Conservation (phyloP, 179 eudicot species). For the Camellia oleifera region DNA sequence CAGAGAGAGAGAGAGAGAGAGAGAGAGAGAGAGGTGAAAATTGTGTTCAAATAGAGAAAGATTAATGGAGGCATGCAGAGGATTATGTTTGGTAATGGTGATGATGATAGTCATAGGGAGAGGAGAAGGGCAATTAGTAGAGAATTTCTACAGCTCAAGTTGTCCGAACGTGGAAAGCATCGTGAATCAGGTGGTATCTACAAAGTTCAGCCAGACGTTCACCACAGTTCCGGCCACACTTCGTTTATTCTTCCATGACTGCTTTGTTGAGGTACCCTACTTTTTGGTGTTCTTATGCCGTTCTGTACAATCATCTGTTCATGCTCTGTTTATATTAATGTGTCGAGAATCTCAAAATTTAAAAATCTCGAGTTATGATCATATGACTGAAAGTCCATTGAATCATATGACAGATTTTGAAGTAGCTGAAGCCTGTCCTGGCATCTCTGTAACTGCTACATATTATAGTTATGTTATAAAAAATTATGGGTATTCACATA, state of each 20-base stretch:
- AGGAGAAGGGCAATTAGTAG: constrained; percentile 43
- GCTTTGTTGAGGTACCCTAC: constrained; percentile 54
- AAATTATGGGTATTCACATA: too few species aligned
- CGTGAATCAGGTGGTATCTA: constrained; percentile 46
- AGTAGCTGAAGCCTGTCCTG: too few species aligned
- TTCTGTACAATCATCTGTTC: too few species aligned
- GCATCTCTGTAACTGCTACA: too few species aligned
- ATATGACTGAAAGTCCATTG: too few species aligned
- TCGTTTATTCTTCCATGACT: constrained; percentile 76
- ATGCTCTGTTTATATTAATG: too few species aligned
- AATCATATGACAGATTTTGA: too few species aligned
- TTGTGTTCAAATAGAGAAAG: neutral
- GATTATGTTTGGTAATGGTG: constrained; percentile 18
- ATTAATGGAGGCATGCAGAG: constrained; percentile 27
- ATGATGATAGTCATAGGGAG: constrained; percentile 12
- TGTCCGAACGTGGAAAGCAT: constrained; percentile 61
- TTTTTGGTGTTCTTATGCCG: too few species aligned
- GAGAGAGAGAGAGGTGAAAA: neutral
- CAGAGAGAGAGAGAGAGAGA: too few species aligned
- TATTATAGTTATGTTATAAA: too few species aligned
- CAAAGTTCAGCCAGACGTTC: constrained; percentile 46
- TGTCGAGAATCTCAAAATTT: too few species aligned
- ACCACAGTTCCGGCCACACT: constrained; percentile 62
- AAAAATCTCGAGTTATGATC: too few species aligned
- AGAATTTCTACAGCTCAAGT: constrained; percentile 46